Evolutionary conservation across 176 grass and related monocot genomes (phyloP), one percentile per base, ranked within the genome.

Genomic region (Zoysia pacifica): DNA sequence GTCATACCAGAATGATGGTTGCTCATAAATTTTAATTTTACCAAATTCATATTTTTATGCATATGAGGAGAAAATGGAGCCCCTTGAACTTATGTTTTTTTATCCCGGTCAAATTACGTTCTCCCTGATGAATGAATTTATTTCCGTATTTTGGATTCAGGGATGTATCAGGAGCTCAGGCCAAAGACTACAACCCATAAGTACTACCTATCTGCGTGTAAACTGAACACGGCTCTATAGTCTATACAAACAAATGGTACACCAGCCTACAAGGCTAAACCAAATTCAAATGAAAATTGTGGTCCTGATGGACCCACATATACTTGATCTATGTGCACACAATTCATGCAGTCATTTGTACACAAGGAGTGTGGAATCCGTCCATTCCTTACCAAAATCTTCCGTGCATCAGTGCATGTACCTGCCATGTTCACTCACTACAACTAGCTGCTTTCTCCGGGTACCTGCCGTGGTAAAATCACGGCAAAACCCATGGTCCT

Each of bases 301-400:
- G 47, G 20, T 53, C 42, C 9, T 16, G 70, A 74, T 56, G 60
- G 56, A 42, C 3, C 59, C 38, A 14, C 11, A 18, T 79, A 55
- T 69, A 18, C 35, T 41, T 46, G 12, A 36, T 54, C 38, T 63
- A 63, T 83, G 44, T 74, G 11, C 56, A 3, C 19, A 61, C 48
- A 11, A 68, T 37, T 43, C 43, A 15, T 14, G 46, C 6, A 73
- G 7, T 3, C 51, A 62, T 79, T 52, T 77, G 76, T 72, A 87
- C 85, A 60, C 44, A 19, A 5, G 5, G 81, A 62, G 15, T 46
- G 19, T 45, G 62, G 40, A 50, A 75, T 19, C 20, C 55, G 44
- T 28, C 40, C 84, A 16, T 2, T 46, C 78, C 10, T 20, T 38
- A 4, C 64, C 76, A 43, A 47, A 28, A 6, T 55, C 52, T 28